Base-by-base conservation (phyloP, 2,329 filamentous ascomycete genomes). In the Fusarium hainanense region DNA sequence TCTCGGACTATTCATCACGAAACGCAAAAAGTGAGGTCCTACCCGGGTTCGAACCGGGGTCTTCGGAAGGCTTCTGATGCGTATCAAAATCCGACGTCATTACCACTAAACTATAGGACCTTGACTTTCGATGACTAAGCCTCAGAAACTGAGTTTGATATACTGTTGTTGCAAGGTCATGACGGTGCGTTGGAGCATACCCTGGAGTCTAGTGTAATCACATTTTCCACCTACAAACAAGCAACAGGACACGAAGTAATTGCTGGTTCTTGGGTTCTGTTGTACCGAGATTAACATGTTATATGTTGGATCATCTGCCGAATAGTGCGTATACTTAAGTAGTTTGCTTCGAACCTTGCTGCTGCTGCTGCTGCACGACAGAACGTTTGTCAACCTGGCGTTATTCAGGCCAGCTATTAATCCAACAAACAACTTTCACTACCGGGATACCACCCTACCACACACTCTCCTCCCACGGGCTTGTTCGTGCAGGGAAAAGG, bases 61-160 rank as follows among this genome's bases (percentile, higher is more conserved):
- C 52, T 65, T 65, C 47, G 62, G 62, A 64, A 65, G 32, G 43
- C 12, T 64, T 50, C 13, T 34, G 59, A 52, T 2, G 6, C 10
- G 9, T 48, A 58, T 65, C 62, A 65, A 65, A 65, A 65, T 64
- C 62, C 62, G 30, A 65, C 62, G 62, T 65, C 62, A 61, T 66
- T 47, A 66, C 63, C 63, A 61, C 63, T 66, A 66, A 56, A 66
- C 63, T 66, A 66, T 66, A 66, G 63, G 57, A 66, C 63, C 63
- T 12, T 11, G 0, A 11, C 18, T 4, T 8, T 7, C 21, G 61
- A 65, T 64, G 59, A 64, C 61, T 64, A 64, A 64, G 54, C 44
- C 1, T 9, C 0, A n/a, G n/a, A n/a, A n/a, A n/a, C n/a, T n/a
- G n/a, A n/a, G n/a, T n/a, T n/a, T n/a, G n/a, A n/a, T n/a, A n/a